Evolutionary conservation across 1,139 yeast species (phyloP).

Genomic region (Suzukiozyma palmioleophila): DNA sequence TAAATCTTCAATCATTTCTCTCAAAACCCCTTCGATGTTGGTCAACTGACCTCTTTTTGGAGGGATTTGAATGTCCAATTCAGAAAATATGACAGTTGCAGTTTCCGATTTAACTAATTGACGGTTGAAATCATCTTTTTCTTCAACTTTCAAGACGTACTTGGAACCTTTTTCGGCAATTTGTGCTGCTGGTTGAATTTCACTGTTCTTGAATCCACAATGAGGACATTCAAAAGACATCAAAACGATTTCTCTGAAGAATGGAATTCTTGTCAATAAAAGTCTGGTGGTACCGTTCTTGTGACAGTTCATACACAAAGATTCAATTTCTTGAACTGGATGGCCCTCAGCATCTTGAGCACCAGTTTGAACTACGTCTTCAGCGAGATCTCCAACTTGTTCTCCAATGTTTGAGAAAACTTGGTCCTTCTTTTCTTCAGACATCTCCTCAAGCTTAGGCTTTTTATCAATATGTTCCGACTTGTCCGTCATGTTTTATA

Average conservation of each 20-base stretch:
- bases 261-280: conserved; percentile 85
- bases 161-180: conserved; percentile 84
- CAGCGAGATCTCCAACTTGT: conserved; percentile 39
- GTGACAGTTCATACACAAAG: conserved; percentile 94
- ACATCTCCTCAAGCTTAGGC: conserved; percentile 7
- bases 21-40: conserved; percentile 82
- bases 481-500: conserved; percentile 1
- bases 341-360: conserved; percentile 87
- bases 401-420: conserved; percentile 58
- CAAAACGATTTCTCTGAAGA: conserved; percentile 81
- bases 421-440: conserved; percentile 26
- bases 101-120: conserved; percentile 91
- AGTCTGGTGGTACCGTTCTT: conserved; percentile 79
- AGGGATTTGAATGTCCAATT: conserved; percentile 91
- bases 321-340: conserved; percentile 92
- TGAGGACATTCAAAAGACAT: conserved; percentile 97
- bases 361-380: conserved; percentile 42
- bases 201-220: conserved; percentile 87
- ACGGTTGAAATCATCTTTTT: conserved; percentile 73
- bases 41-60: conserved; percentile 92
- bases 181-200: conserved; percentile 89
- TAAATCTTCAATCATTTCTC: conserved; percentile 83
- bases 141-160: conserved; percentile 67
- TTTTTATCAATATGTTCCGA: conserved; percentile 13
- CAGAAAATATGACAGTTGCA: conserved; percentile 76